phyloP scores from a whole-genome alignment of 2,329 filamentous ascomycete genomes.

The Calycina herbarum region DNA sequence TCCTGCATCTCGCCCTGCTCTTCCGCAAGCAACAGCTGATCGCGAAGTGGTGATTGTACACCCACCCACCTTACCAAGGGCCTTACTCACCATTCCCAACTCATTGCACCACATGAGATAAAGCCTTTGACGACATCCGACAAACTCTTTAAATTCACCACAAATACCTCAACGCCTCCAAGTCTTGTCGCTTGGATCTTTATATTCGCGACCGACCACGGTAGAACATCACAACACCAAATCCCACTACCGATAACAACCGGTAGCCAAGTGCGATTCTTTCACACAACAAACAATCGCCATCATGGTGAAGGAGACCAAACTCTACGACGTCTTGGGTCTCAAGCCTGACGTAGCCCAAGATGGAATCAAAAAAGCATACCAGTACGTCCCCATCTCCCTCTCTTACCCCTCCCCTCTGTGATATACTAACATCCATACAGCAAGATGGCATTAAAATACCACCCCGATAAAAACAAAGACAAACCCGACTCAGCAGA shows the following conservation, averaged over 20 bases:
- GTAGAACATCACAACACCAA: background rate
- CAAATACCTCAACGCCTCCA: background rate
- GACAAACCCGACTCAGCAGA: constrained; percentile 81
- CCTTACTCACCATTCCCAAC: constrained; percentile 1
- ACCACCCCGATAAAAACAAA: constrained; percentile 98
- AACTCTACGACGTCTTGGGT: constrained; percentile 85
- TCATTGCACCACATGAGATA: background rate
- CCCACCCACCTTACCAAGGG: background rate
- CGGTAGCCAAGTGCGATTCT: background rate
- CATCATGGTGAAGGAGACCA: constrained; percentile 90
- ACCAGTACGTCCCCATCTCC: constrained; percentile 61
- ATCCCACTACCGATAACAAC: background rate
- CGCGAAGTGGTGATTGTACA: background rate
- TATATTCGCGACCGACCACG: background rate
- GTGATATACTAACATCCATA: constrained; percentile 21
- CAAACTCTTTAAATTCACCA: background rate
- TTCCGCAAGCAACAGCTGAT: constrained; percentile 3
- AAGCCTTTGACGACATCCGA: background rate
- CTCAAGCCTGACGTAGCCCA: constrained; percentile 79
- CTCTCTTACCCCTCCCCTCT: background rate
- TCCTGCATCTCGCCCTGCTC: background rate
- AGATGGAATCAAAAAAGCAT: constrained; percentile 97
- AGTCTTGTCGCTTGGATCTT: no score
- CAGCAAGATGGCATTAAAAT: constrained; percentile 86
- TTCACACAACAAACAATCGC: constrained; percentile 1